Percentiles rank a stretch among this genome's conserved stretches.
Conservation (phyloP, 108 stramenopile species). For the Skeletonema potamos region DNA sequence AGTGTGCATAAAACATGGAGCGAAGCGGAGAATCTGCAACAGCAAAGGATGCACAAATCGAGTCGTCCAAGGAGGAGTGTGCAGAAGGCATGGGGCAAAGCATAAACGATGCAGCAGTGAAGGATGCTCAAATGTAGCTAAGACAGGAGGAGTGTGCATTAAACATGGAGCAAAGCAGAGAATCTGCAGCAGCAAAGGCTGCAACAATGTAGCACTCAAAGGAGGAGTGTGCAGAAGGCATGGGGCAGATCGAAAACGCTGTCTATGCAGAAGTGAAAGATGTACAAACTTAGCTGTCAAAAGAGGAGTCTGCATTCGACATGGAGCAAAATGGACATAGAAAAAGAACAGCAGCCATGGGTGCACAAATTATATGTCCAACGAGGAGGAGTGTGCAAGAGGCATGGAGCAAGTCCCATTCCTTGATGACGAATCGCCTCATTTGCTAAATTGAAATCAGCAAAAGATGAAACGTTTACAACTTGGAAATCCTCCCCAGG, state of each 20-base stretch:
- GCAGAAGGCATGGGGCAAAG: too few relatives aligned
- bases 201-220: not conserved
- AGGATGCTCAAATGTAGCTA: too few relatives aligned
- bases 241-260: not conserved
- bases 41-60: too few relatives aligned
- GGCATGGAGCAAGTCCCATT: not conserved
- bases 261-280: not conserved
- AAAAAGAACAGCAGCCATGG: not conserved
- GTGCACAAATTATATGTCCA: not conserved
- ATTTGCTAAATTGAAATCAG: too few relatives aligned
- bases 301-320: not conserved
- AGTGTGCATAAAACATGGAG: not conserved
- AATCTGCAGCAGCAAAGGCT: not conserved
- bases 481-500: too few relatives aligned
- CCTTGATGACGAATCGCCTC: too few relatives aligned
- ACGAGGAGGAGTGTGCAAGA: not conserved
- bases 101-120: too few relatives aligned
- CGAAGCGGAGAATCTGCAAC: not conserved
- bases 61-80: too few relatives aligned
- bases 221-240: slow-evolving; percentile 1
- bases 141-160: not conserved
- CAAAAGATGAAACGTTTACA: too few relatives aligned
- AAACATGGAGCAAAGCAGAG: not conserved
- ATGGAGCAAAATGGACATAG: not conserved
- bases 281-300: not conserved